Base-by-base conservation (phyloP, 495 filamentous ascomycete genomes). In the Chaetomium tenue region DNA sequence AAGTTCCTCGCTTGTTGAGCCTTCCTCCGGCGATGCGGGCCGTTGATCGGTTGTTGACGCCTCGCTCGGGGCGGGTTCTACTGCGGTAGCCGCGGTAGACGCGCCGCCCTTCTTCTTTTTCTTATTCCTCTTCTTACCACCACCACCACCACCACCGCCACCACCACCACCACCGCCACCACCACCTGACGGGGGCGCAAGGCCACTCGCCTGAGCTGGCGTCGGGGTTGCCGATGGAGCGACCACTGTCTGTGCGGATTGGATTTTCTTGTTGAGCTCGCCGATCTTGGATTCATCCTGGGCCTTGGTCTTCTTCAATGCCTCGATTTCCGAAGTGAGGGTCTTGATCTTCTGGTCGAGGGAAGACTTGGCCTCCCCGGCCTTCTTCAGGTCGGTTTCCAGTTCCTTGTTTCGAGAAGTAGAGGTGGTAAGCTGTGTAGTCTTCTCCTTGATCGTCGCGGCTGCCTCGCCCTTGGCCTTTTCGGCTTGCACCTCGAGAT, bases 41-140 rank as follows among this genome's bases (percentile, higher is more conserved):
- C 64, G 58, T 5, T 70, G 70, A 33, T 76, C 75, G n/a, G 44
- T 46, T 5, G 48, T 54, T 16, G 71, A 68, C 11, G 70, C 63
- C 37, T 77, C 76, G 39, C 67, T 72, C 20, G 65, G 37, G 16
- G 70, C 57, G 40, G 63, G 39, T 40, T 73, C 74, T 0, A 61
- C 2, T 11, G 60, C 53, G 40, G 70, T 40, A 7, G 63, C 57
- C 16, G 69, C 55, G 5, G 63, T 59, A 5, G 78, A 56, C 52
- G 75, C 79, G 57, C 84, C 87, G 18, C 82, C 85, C 81, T 91
- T 96, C 83, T 94, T 96, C 81, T 93, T 96, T 74, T 93, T 94
- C 58, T 87, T 90, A 54, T 90, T 94, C 71, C 91, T 96, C 79
- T 92, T 94, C 74, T 88, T 91, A 22, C 76, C 75, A 6, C 71